These are phyloP conservation scores for Syncephalastrum monosporum DNA, from an alignment of 371 early-diverging fungal species.

Conservation along the genomic window DNA sequence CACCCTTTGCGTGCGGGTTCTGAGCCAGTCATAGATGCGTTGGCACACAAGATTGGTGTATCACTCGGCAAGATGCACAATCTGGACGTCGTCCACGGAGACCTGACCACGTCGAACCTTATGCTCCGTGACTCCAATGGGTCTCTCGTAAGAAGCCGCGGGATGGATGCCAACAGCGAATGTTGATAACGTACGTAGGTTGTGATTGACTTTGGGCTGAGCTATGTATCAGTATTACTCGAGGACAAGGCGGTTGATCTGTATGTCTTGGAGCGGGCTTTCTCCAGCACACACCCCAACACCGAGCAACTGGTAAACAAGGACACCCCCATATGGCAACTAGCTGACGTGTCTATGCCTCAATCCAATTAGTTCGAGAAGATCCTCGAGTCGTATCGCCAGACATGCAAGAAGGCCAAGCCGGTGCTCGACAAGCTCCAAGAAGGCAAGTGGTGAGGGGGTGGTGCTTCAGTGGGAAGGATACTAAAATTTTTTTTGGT, in stretches of 20 bases:
- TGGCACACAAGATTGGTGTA: constrained; percentile 65
- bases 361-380: constrained; percentile 57
- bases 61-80: constrained; percentile 85
- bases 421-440: constrained; percentile 72
- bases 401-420: constrained; percentile 49
- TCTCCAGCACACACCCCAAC: constrained; percentile 88
- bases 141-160: constrained; percentile 46
- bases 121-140: constrained; percentile 61
- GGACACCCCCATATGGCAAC: not conserved
- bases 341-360: not conserved
- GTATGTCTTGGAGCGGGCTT: constrained; percentile 96
- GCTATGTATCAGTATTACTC: constrained; percentile 76
- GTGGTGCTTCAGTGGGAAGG: not conserved
- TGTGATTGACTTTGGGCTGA: constrained; percentile 98
- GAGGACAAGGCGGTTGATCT: constrained; percentile 99
- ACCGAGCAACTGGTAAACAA: constrained; percentile 67
- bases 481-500: constrained; percentile 4
- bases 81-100: constrained; percentile 93
- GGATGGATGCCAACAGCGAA: not conserved
- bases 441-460: constrained; percentile 67
- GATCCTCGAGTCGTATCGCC: constrained; percentile 70
- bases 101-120: constrained; percentile 98
- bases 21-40: constrained; percentile 13
- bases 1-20: too few relatives aligned
- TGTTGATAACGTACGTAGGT: constrained; percentile 28